Percentiles rank a stretch among this genome's conserved stretches.
Evolutionary conservation across 2,329 filamentous ascomycete genomes (phyloP).

Genomic region (Cercospora nicotianae): DNA sequence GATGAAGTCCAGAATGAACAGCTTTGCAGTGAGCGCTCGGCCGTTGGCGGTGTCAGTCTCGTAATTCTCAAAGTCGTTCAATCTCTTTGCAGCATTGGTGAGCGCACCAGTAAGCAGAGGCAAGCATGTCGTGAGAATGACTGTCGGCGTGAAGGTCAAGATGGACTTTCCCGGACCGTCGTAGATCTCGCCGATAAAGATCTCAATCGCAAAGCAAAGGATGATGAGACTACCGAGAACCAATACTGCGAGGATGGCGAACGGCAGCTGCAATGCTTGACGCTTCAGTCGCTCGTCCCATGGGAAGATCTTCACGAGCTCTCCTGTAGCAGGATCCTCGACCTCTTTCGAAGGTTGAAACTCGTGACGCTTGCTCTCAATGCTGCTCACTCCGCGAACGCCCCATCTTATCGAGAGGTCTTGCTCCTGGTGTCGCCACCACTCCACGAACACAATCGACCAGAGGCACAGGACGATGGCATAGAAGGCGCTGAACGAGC

Average conservation of each 20-base stretch:
- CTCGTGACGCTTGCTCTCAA: constrained; percentile 74
- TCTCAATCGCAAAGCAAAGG: constrained; percentile 85
- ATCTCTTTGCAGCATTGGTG: constrained; percentile 69
- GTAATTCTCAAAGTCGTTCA: constrained; percentile 89
- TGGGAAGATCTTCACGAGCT: constrained; percentile 73
- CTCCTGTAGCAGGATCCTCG: constrained; percentile 78
- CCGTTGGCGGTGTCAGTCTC: constrained; percentile 82
- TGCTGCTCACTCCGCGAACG: constrained; percentile 77
- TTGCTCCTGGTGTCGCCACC: constrained; percentile 90
- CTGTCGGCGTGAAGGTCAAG: constrained; percentile 82
- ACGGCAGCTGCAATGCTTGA: constrained; percentile 80
- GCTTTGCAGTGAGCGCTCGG: constrained; percentile 82
- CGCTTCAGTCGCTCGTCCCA: constrained; percentile 71
- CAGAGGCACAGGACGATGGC: constrained; percentile 78
- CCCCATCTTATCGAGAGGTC: constrained; percentile 88
- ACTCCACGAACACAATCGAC: constrained; percentile 88
- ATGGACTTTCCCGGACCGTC: constrained; percentile 82
- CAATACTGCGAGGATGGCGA: constrained; percentile 70
- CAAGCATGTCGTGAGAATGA: constrained; percentile 78
- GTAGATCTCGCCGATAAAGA: constrained; percentile 95
- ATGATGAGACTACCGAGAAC: constrained; percentile 80
- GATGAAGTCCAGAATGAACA: constrained; percentile 95
- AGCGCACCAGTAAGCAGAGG: constrained; percentile 76
- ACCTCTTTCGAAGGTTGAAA: constrained; percentile 77
- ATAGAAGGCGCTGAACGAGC: constrained; percentile 79